phyloP scores from a whole-genome alignment of 2,329 filamentous ascomycete species.

The Nemania bipapillata region DNA sequence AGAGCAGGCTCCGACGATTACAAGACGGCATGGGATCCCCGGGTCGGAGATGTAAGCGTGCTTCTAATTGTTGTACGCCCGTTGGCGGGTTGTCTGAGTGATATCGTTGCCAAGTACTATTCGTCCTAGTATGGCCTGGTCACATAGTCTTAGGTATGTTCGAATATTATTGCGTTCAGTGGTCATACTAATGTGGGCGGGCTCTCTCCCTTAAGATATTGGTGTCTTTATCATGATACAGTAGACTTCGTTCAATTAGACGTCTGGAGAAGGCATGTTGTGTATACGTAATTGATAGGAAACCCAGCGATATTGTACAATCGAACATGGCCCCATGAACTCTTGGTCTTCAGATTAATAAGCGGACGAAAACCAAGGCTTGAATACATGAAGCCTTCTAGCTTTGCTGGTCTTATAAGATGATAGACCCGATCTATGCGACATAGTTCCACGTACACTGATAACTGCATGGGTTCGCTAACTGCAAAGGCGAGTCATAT shows the following conservation, averaged over 20 bases:
- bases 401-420: neutral
- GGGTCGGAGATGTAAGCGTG: constrained; percentile 3
- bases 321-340: neutral
- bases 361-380: neutral
- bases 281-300: neutral
- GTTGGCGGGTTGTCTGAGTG: neutral
- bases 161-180: constrained; percentile 7
- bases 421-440: neutral
- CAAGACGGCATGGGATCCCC: neutral
- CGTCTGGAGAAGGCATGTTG: neutral
- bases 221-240: constrained; percentile 1
- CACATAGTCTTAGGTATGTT: neutral
- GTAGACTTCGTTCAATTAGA: neutral
- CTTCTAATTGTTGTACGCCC: neutral
- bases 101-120: neutral
- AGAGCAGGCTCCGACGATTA: neutral
- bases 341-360: neutral
- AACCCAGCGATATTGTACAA: constrained; percentile 2
- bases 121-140: neutral
- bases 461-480: neutral
- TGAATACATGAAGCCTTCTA: neutral
- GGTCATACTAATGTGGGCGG: neutral
- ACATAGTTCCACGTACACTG: neutral
- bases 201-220: neutral
- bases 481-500: neutral